Base-by-base conservation (phyloP, 1,284 basidiomycete species). In the Rhizoctonia solani region DNA sequence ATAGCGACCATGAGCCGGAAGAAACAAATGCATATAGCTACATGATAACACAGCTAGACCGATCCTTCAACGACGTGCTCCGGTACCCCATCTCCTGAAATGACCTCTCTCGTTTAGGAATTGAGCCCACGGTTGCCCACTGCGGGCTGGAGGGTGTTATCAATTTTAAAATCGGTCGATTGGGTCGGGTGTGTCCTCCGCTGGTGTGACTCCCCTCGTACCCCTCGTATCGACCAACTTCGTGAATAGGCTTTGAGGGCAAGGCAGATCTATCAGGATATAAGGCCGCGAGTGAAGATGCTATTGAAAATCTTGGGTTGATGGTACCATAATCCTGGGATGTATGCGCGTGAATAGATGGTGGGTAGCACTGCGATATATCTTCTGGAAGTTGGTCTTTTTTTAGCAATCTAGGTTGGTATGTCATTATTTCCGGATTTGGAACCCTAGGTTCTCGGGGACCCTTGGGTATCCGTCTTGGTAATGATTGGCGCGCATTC, bases 11-110 rank as follows among this genome's bases (percentile, higher is more conserved):
- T 41, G 19, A 54, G 29, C 19, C 30, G 23, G 23, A 44, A 27
- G 32, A 37, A 50, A 47, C 34, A 41, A 25, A 27, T 11, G n/a
- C 13, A 13, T n/a, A 25, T 25, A 63, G 23, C 42, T 39, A 63
- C 59, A 63, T 63, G 59, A 63, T 52, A 63, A 53, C 34, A 29
- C 59, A 63, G 23, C 47, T 37, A 2, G 59, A 52, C 13, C 37
- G 47, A 53, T 53, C 19, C 50, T 63, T 63, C 14, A 49, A 42
- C 4, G 32, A 13, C 39, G 32, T 44, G 41, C 27, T 25, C 34
- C 37, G 49, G 49, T 23, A 49, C 13, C 59, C 59, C 44, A 37
- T 41, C 19, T 29, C 49, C 34, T 16, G n/a, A 5, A 53, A 53
- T 6, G 37, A 5, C 14, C 34, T 49, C 37, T 49, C 49, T 23